These are phyloP conservation scores for Pseudophaeomoniella oleicola DNA, from an alignment of 2,329 filamentous ascomycete species.

Conservation along the genomic window DNA sequence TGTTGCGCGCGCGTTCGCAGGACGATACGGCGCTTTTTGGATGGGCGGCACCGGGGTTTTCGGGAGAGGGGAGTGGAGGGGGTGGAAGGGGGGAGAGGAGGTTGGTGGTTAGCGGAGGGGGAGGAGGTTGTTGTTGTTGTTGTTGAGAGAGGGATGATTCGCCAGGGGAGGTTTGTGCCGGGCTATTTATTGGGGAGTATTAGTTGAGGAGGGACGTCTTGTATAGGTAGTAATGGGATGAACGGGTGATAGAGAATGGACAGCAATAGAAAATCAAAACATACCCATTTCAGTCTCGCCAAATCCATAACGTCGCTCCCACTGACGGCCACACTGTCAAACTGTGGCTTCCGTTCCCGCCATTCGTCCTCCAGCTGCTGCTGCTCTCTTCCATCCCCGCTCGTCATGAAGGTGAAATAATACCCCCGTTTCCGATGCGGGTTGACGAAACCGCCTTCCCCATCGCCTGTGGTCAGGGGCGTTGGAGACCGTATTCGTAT, in stretches of 20 bases:
- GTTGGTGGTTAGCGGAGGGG: not conserved
- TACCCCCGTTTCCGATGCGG: not conserved
- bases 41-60: not conserved
- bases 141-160: not conserved
- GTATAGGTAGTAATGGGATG: too few relatives aligned
- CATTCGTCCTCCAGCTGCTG: not conserved
- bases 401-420: not conserved
- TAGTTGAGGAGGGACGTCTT: too few relatives aligned
- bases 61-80: not conserved
- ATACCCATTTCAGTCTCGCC: not conserved
- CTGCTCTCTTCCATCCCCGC: not conserved
- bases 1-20: not conserved
- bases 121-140: not conserved
- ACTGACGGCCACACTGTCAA: not conserved
- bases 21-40: constrained; percentile 1
- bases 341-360: not conserved
- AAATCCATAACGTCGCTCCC: not conserved
- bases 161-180: too few relatives aligned
- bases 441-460: constrained; percentile 1
- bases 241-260: too few relatives aligned
- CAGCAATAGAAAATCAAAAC: not conserved
- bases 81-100: not conserved
- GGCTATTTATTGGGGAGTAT: too few relatives aligned
- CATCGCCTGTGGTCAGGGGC: not conserved
- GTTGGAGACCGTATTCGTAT: not conserved